These are phyloP conservation scores for Pestalotiopsis fici DNA, from an alignment of 2,329 filamentous ascomycete genomes.

Conservation along the genomic window DNA sequence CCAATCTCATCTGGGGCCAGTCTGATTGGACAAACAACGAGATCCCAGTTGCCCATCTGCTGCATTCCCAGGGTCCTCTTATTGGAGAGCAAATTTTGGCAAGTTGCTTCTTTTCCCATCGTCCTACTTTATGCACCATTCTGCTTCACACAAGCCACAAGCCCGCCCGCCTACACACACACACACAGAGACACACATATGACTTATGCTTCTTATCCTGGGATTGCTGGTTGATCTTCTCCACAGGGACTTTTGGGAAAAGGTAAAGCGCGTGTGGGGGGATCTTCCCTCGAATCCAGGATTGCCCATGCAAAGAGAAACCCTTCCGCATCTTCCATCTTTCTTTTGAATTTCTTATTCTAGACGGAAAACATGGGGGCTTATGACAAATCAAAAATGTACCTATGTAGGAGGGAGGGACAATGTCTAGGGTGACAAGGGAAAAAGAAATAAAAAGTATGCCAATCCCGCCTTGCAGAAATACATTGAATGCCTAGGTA, in stretches of 20 bases:
- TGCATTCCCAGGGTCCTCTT: too few species aligned
- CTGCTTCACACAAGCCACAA: too few species aligned
- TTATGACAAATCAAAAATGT: background rate
- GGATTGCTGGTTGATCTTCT: background rate
- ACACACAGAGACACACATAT: background rate
- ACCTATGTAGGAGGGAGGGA: too few species aligned
- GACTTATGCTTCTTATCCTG: background rate
- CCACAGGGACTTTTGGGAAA: background rate
- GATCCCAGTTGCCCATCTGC: background rate
- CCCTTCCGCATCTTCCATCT: background rate
- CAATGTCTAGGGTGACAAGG: too few species aligned
- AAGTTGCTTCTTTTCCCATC: background rate
- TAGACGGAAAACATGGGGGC: background rate
- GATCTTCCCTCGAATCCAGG: background rate
- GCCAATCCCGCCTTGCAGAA: too few species aligned
- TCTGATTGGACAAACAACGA: background rate
- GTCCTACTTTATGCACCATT: too few species aligned
- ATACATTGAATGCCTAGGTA: background rate
- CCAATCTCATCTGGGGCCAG: background rate
- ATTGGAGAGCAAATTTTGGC: too few species aligned
- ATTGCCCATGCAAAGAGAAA: background rate
- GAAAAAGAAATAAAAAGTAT: too few species aligned
- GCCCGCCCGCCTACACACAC: too few species aligned
- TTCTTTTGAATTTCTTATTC: background rate
- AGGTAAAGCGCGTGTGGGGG: background rate